These are phyloP conservation scores for Zygoascus ofunaensis DNA, from an alignment of 805 yeast genomes.

Conservation along the genomic window DNA sequence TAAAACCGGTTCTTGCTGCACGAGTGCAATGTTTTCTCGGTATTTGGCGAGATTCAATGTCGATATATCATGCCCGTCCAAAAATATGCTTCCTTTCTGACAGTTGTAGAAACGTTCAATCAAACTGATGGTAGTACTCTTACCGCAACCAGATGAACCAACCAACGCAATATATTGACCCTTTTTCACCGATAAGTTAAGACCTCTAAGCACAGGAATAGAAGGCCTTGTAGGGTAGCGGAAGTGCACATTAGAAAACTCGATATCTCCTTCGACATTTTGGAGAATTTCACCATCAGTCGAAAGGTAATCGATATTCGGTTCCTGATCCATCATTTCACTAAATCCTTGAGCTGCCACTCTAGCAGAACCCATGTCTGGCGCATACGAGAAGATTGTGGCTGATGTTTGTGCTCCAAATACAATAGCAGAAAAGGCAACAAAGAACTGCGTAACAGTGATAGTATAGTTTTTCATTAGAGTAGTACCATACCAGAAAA, in stretches of 20 bases:
- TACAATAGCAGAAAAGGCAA: constrained; percentile 32
- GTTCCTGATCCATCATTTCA: constrained; percentile 27
- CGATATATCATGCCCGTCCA: constrained; percentile 45
- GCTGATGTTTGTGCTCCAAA: constrained; percentile 38
- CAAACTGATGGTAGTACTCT: constrained; percentile 45
- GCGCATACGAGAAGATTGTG: constrained; percentile 32
- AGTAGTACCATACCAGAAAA: constrained; percentile 37
- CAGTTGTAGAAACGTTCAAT: constrained; percentile 46
- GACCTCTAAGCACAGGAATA: constrained; percentile 41
- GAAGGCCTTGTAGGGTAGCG: constrained; percentile 54
- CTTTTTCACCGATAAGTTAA: constrained; percentile 40
- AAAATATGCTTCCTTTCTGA: constrained; percentile 38
- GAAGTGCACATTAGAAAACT: constrained; percentile 50
- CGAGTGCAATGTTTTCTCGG: constrained; percentile 46
- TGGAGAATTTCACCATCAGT: constrained; percentile 24
- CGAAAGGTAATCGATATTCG: constrained; percentile 28
- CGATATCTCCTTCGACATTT: constrained; percentile 41
- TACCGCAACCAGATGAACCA: constrained; percentile 57
- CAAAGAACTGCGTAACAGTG: constrained; percentile 29
- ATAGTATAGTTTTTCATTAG: constrained; percentile 26
- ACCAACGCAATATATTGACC: constrained; percentile 56
- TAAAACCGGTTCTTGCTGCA: constrained; percentile 54
- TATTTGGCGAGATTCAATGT: constrained; percentile 42
- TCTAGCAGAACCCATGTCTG: constrained; percentile 36
- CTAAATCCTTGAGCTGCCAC: constrained; percentile 29